These are phyloP conservation scores for Marchantia polymorpha DNA, from an alignment of 225 moss, liverwort and hornwort species.

Conservation along the genomic window DNA sequence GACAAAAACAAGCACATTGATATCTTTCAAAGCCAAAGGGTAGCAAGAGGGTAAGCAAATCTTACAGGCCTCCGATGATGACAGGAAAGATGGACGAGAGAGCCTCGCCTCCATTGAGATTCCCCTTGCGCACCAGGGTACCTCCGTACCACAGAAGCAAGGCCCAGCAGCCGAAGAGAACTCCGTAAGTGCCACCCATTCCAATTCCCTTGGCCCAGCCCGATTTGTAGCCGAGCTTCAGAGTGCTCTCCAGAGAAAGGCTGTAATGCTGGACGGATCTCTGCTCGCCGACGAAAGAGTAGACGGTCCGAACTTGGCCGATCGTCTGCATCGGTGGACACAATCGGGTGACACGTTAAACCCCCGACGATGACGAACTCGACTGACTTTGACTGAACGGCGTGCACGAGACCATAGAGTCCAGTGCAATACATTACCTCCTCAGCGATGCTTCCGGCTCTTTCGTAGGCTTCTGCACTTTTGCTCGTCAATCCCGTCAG, in stretches of 20 bases:
- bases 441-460: conserved; percentile 57
- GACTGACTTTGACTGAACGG: too few species aligned
- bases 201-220: conserved; percentile 47
- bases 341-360: background rate
- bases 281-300: conserved; percentile 43
- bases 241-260: conserved; percentile 24
- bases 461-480: conserved; percentile 55
- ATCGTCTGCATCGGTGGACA: conserved; percentile 23
- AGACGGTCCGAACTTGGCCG: conserved; percentile 43
- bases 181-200: conserved; percentile 36
- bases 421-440: conserved; percentile 16
- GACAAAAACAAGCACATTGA: background rate
- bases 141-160: conserved; percentile 50
- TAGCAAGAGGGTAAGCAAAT: background rate
- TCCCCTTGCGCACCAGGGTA: conserved; percentile 31
- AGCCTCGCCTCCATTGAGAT: conserved; percentile 29
- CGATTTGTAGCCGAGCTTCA: conserved; percentile 25
- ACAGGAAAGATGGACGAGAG: conserved; percentile 36
- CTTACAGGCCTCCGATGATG: conserved; percentile 50
- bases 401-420: background rate
- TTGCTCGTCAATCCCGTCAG: conserved; percentile 55
- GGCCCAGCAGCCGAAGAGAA: conserved; percentile 40
- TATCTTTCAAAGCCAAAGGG: too few species aligned
- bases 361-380: background rate
- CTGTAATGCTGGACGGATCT: conserved; percentile 30